Evolutionary conservation across 306 rosid species (phyloP), one percentile per base, ranked within the genome.

Genomic region (Quercus glauca): DNA sequence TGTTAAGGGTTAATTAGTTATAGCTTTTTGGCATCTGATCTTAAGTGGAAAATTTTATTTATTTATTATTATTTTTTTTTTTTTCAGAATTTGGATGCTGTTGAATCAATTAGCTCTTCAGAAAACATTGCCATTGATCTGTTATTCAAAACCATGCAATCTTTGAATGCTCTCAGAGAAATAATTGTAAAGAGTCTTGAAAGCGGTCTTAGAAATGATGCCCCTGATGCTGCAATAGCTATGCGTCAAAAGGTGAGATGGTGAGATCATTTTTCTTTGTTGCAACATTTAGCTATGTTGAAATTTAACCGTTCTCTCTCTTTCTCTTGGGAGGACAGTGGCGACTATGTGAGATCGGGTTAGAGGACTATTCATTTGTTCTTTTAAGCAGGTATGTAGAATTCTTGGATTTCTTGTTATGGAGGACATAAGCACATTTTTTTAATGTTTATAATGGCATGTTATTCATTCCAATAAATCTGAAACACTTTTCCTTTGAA

Each of bases 181-280:
- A 78, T 75, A 85, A 83, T 91, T 76, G 86, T 86, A 35, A 93
- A 86, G 83, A 93, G 96, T 59, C 97, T 95, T 78, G 98, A 90
- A 92, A 93, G 98, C 86, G 99, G 99, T 85, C 91, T 95, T 83
- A 86, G 98, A 87, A 95, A 95, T 89, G 99, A 95, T 90, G 99
- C 99, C 76, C 80, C 97, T 73, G 98, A 93, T 89, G 83, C 90
- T 75, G 98, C 98, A 63, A 93, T 95, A 76, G 99, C 99, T 67
- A 95, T 89, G 94, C 98, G 96, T 67, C 99, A 95, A 87, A 95
- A 92, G 92, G 99, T 93, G 84, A 87, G 81, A 71, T 19, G 92
- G 99, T 91, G 84, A 87, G 81, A 74, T 19, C 59, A 61, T 67
- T 69, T 85, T 73, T 55, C 28, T 52, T 80, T 73, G 61, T 73